These are phyloP conservation scores for Verticillium klebahnii DNA, from an alignment of 2,329 filamentous ascomycete genomes.

Conservation along the genomic window DNA sequence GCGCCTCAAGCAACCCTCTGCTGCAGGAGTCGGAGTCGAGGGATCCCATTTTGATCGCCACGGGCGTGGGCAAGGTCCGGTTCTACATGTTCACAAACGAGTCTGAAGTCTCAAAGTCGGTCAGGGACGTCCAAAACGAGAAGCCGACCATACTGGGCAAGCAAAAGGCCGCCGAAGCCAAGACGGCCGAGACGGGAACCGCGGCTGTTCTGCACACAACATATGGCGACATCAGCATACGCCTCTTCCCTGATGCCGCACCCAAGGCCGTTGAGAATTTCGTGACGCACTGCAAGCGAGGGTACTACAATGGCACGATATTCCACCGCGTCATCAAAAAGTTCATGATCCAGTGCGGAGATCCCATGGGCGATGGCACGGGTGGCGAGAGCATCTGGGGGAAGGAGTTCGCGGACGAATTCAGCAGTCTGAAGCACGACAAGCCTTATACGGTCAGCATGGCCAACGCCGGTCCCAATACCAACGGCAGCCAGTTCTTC, in stretches of 20 bases:
- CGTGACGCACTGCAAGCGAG: slow-evolving; percentile 80
- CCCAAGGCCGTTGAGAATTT: slow-evolving; percentile 98
- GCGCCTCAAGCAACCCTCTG: slow-evolving; percentile 87
- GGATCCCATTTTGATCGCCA: slow-evolving; percentile 83
- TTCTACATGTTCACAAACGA: slow-evolving; percentile 99
- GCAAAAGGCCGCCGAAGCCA: slow-evolving; percentile 52
- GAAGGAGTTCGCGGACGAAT: slow-evolving; percentile 89
- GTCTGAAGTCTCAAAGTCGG: slow-evolving; percentile 73
- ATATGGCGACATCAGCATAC: slow-evolving; percentile 88
- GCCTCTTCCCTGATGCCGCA: slow-evolving; percentile 87
- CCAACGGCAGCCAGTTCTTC: slow-evolving; percentile 96
- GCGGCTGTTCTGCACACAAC: slow-evolving; percentile 87
- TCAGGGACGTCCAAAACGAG: slow-evolving; percentile 91
- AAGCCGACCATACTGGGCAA: slow-evolving; percentile 66
- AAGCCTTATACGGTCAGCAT: slow-evolving; percentile 96
- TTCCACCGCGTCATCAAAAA: slow-evolving; percentile 97
- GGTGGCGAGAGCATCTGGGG: slow-evolving; percentile 92
- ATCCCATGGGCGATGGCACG: slow-evolving; percentile 83
- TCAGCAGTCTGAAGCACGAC: slow-evolving; percentile 85
- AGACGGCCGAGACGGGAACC: slow-evolving; percentile 67
- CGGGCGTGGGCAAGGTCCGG: slow-evolving; percentile 79
- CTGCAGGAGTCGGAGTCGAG: slow-evolving; percentile 86
- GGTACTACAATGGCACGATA: slow-evolving; percentile 96
- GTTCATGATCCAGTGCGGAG: slow-evolving; percentile 93
- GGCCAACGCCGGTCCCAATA: slow-evolving; percentile 94